Base-by-base conservation (phyloP, 1,139 yeast species). In the Candida tropicalis region DNA sequence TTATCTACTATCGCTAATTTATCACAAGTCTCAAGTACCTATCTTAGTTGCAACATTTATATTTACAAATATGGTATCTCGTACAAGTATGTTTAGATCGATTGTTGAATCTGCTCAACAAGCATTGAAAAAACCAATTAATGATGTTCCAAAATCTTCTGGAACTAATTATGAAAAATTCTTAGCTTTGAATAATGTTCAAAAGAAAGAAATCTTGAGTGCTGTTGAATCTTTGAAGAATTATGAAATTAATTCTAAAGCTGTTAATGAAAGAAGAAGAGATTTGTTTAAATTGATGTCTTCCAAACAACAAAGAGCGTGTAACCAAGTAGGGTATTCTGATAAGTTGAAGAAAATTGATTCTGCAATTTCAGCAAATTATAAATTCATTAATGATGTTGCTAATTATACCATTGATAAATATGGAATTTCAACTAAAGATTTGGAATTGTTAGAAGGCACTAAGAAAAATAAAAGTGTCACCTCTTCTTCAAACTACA, bases 301-400 rank as follows among this genome's bases (percentile, higher is more conserved):
- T 4, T 72, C 78, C 70, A 66, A 77, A 44, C 87, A 82, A 52
- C 84, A 80, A 52, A 64, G 69, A 25, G 53, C 79, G 28, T 78
- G 82, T 34, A 72, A 72, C 17, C 68, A 75, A 13, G 71, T 74
- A 2, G 85, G 86, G 0, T 87, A 86, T 60, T 55, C 73, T 20
- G 64, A 70, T 17, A 82, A 84, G 50, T 59, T 86, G 29, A 62
- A 68, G 16, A 52, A 55, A 12, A 65, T 82, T 3, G 84, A 82
- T 39, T 50, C 54, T 3, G 63, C 72, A 13, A 68, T 82, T 7
- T 59, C 49, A 6, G 57, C 57, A 15, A 85, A 87, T 57, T 75
- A 73, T 39, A 51, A 51, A 11, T 54, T 84, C 3, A 56, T 84
- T 15, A 59, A 65, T 18, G 70, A 62, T 4, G 64, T 87, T 6